Evolutionary conservation across 768 basidiomycete species (phyloP).

Genomic region (Rossbeevera mucosa): DNA sequence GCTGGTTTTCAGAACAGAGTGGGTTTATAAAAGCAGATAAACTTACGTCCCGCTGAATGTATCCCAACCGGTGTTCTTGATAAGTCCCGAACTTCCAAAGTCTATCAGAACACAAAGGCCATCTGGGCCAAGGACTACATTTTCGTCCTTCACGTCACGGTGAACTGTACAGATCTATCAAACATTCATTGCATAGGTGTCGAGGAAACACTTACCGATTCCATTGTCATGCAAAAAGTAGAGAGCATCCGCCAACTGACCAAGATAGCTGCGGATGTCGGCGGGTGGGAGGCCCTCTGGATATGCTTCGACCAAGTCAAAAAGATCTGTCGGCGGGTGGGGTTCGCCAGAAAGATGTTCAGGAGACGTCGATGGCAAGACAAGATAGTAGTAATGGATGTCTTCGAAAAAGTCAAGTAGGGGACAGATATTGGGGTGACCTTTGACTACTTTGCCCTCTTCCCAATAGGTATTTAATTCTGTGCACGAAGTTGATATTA

Average conservation of each 20-base stretch:
- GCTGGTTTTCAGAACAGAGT: constrained; percentile 9
- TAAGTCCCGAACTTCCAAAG: constrained; percentile 88
- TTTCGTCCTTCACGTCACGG: constrained; percentile 98
- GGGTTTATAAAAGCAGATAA: not conserved
- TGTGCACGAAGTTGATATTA: constrained; percentile 17
- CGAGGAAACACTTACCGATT: constrained; percentile 57
- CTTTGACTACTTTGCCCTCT: constrained; percentile 68
- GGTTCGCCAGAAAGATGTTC: constrained; percentile 50
- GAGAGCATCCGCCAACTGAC: constrained; percentile 90
- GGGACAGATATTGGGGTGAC: constrained; percentile 94
- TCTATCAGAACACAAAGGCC: constrained; percentile 92
- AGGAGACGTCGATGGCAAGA: constrained; percentile 73
- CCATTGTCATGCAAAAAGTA: constrained; percentile 86
- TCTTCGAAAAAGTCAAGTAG: constrained; percentile 97
- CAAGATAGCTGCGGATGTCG: constrained; percentile 77
- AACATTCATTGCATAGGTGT: constrained; percentile 3
- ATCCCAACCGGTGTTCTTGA: constrained; percentile 83
- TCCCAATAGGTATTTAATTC: constrained; percentile 47
- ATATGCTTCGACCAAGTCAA: constrained; percentile 88
- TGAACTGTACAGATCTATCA: constrained; percentile 54
- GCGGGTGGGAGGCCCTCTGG: constrained; percentile 78
- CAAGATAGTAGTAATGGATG: constrained; percentile 91
- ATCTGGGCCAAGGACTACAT: constrained; percentile 75
- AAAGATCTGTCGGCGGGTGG: constrained; percentile 74
- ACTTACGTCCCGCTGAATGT: constrained; percentile 91